A percentile compares a stretch with the other conserved stretches of the same genome.
phyloP scores from a whole-genome alignment of 108 stramenopile species.

The Nitzschia inconspicua region DNA sequence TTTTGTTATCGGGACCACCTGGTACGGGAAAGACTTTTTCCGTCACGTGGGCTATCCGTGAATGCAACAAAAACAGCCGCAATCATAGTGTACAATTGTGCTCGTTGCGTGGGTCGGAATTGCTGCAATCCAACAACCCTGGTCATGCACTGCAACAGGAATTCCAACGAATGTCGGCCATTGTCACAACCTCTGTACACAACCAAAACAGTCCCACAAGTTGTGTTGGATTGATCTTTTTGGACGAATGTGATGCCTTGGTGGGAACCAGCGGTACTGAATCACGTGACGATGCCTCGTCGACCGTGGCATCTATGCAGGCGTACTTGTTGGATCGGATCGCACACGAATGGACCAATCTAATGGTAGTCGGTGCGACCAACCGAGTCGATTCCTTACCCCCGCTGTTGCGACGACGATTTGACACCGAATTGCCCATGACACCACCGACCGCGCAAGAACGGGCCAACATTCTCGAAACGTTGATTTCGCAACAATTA shows the following conservation, averaged over 20 bases:
- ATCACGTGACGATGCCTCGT: too few relatives aligned
- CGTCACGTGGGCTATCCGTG: slow-evolving; percentile 25
- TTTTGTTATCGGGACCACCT: slow-evolving; percentile 52
- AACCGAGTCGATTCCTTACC: slow-evolving; percentile 81
- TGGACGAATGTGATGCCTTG: slow-evolving; percentile 85
- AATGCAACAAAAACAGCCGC: too few relatives aligned
- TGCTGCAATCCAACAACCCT: slow-evolving; percentile 12
- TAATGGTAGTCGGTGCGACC: slow-evolving; percentile 74
- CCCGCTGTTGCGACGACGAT: slow-evolving; percentile 56
- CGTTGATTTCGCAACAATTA: slow-evolving; percentile 36
- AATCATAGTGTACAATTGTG: slow-evolving; percentile 19
- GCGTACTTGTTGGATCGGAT: slow-evolving; percentile 60
- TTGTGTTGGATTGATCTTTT: slow-evolving; percentile 48
- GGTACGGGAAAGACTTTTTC: slow-evolving; percentile 63
- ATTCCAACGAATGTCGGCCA: background rate
- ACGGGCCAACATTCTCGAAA: slow-evolving; percentile 41
- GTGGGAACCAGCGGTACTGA: slow-evolving; percentile 51
- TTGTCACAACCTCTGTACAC: background rate
- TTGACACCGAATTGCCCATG: slow-evolving; percentile 68
- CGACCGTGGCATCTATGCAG: slow-evolving; percentile 51
- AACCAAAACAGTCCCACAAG: background rate
- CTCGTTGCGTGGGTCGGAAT: slow-evolving; percentile 29
- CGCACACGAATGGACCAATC: slow-evolving; percentile 31
- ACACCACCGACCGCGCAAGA: slow-evolving; percentile 57
- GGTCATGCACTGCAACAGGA: slow-evolving; percentile 14